Percentiles rank a stretch among this genome's conserved stretches.
Evolutionary conservation across 2,329 filamentous ascomycete species (phyloP).

Genomic region (Sordariomycetes sp.): DNA sequence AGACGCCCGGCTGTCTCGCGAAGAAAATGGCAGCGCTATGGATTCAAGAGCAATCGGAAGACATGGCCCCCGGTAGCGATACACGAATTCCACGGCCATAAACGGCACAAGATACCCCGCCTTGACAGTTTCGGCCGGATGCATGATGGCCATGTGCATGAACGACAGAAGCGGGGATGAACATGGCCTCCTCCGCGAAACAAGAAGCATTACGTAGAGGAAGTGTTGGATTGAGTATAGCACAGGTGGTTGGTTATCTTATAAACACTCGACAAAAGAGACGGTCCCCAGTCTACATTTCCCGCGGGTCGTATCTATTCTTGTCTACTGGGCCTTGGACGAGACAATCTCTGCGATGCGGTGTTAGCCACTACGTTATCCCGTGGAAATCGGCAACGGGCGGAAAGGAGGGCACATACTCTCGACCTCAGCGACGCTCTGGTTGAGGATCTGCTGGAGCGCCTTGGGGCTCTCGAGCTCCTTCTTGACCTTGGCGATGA

Average conservation of each 20-base stretch:
- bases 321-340: slow-evolving; percentile 49
- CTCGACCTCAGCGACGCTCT: slow-evolving; percentile 93
- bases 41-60: too few species aligned
- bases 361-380: slow-evolving; percentile 16
- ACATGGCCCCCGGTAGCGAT: too few species aligned
- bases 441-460: slow-evolving; percentile 93
- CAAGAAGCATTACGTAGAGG: background rate
- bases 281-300: slow-evolving; percentile 21
- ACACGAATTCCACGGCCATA: too few species aligned
- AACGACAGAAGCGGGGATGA: background rate
- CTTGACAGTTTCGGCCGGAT: background rate
- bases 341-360: slow-evolving; percentile 41
- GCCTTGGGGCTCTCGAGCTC: slow-evolving; percentile 96
- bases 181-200: background rate
- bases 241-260: slow-evolving; percentile 40
- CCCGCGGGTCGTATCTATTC: slow-evolving; percentile 19
- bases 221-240: slow-evolving; percentile 40
- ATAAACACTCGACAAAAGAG: slow-evolving; percentile 43
- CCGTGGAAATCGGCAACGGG: background rate
- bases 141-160: background rate
- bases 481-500: slow-evolving; percentile 98
- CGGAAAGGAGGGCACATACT: slow-evolving; percentile 39
- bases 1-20: too few species aligned
- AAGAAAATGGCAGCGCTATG: too few species aligned
- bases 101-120: too few species aligned